Conservation (phyloP, 208 protist genomes). For the Tritrichomonas musculus region DNA sequence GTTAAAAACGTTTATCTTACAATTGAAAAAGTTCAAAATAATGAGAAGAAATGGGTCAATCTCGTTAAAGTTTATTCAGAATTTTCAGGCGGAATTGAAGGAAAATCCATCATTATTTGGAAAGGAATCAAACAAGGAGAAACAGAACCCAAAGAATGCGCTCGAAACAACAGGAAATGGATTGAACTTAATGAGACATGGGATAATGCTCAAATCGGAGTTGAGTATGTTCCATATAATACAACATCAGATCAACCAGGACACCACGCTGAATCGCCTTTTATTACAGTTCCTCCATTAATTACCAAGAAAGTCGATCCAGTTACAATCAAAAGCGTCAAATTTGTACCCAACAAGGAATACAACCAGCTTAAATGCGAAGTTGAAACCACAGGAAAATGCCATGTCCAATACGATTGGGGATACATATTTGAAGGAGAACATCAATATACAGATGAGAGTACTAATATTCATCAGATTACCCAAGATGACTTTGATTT, state of each 20-base stretch:
- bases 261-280: neutral
- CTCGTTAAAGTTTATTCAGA: no score
- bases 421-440: neutral
- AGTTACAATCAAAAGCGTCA: neutral
- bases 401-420: neutral
- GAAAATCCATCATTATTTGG: neutral
- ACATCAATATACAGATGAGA: neutral
- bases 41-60: no score
- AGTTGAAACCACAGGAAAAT: neutral
- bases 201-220: no score
- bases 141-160: neutral
- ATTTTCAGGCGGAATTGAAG: neutral
- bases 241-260: no score
- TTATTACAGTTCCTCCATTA: neutral
- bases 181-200: neutral
- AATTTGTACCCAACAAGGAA: neutral
- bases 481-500: slow-evolving; percentile 28
- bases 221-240: no score
- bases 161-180: neutral
- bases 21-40: neutral
- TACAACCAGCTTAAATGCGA: neutral
- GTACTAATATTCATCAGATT: neutral
- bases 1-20: neutral
- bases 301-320: no score
- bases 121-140: neutral